Conservation (phyloP, 1,284 basidiomycete genomes). For the Boletus hoseneyae region DNA sequence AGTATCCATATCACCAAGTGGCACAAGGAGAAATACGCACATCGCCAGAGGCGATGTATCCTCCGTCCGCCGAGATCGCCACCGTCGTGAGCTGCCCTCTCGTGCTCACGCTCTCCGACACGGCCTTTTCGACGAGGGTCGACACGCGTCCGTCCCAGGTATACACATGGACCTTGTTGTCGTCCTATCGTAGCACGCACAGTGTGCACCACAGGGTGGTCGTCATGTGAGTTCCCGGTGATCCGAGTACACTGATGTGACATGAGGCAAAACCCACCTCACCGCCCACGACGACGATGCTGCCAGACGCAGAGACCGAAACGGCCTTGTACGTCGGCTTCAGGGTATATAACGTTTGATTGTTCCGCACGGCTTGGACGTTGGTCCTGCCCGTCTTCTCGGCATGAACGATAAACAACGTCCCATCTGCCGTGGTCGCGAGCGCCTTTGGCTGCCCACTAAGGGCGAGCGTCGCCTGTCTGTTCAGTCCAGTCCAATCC, state of each 20-base stretch:
- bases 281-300: conserved; percentile 68
- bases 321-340: conserved; percentile 53
- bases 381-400: conserved; percentile 50
- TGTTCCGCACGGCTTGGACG: conserved; percentile 67
- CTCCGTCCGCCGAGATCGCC: conserved; percentile 78
- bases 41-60: conserved; percentile 77
- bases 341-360: conserved; percentile 61
- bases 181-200: conserved; percentile 38
- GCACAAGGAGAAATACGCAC: conserved; percentile 40
- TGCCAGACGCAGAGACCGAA: conserved; percentile 51
- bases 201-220: background rate
- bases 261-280: conserved; percentile 48
- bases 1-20: no score
- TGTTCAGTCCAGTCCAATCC: conserved; percentile 22
- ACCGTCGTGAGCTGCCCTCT: conserved; percentile 68
- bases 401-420: conserved; percentile 58
- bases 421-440: conserved; percentile 57
- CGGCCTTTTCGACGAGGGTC: conserved; percentile 43
- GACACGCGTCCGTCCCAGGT: conserved; percentile 64
- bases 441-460: conserved; percentile 74
- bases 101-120: conserved; percentile 64
- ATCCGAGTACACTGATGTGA: background rate
- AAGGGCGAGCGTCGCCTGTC: conserved; percentile 46
- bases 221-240: background rate
- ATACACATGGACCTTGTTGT: conserved; percentile 72